phyloP scores from a whole-genome alignment of 225 moss, liverwort and hornwort genomes.

The Polytrichum commune region DNA sequence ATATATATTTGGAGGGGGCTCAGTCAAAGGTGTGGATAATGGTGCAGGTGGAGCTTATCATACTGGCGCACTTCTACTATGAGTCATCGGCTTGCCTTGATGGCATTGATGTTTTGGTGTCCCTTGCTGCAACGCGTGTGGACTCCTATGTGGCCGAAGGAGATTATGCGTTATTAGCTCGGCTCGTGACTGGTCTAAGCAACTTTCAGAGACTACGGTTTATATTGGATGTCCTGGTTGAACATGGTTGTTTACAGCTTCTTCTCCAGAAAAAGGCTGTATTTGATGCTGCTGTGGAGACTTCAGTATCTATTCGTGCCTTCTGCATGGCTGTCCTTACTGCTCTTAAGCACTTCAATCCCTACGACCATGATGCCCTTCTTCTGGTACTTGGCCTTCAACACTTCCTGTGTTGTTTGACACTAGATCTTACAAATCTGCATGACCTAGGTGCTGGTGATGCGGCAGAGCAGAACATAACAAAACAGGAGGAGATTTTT shows the following conservation, averaged over 20 bases:
- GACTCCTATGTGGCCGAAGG: slow-evolving; percentile 82
- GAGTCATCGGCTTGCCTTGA: slow-evolving; percentile 96
- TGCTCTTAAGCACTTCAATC: slow-evolving; percentile 89
- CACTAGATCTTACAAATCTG: too few relatives aligned
- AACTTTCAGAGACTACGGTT: slow-evolving; percentile 90
- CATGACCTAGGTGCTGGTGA: too few relatives aligned
- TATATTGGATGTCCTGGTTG: slow-evolving; percentile 87
- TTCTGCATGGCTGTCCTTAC: slow-evolving; percentile 97
- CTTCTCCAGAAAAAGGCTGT: slow-evolving; percentile 79
- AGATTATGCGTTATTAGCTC: slow-evolving; percentile 79
- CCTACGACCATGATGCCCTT: slow-evolving; percentile 82
- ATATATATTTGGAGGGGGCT: too few relatives aligned
- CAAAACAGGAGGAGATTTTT: too few relatives aligned
- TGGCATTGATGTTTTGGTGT: slow-evolving; percentile 90
- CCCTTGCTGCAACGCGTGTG: slow-evolving; percentile 82
- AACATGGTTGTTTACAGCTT: slow-evolving; percentile 80
- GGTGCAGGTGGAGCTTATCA: slow-evolving; percentile 92
- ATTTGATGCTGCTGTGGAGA: slow-evolving; percentile 67
- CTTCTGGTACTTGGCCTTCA: slow-evolving; percentile 46
- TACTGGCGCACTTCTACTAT: slow-evolving; percentile 88
- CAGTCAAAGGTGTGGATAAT: slow-evolving; percentile 10
- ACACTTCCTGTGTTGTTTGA: too few relatives aligned
- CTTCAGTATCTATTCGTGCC: slow-evolving; percentile 68
- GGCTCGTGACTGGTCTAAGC: slow-evolving; percentile 87
- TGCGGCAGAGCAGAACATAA: too few relatives aligned